Evolutionary conservation across 2,329 filamentous ascomycete genomes (phyloP).

Genomic region (Neonectria ditissima): DNA sequence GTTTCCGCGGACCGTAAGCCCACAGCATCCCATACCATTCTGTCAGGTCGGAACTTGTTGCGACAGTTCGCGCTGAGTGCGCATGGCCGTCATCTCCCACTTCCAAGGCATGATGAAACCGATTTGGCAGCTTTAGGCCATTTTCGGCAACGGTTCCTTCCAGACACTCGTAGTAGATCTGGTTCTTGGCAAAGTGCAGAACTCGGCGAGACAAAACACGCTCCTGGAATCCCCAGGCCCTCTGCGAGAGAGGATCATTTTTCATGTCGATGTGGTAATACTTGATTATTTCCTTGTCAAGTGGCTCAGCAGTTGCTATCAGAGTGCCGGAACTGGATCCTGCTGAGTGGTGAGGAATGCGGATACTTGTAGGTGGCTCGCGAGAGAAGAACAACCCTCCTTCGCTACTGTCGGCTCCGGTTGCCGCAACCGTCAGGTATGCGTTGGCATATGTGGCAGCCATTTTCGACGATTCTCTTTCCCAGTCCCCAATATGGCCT

Average conservation of each 20-base stretch:
- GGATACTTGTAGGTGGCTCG: not conserved
- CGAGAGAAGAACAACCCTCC: slow-evolving; percentile 14
- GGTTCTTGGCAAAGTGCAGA: slow-evolving; percentile 33
- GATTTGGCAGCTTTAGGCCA: not conserved
- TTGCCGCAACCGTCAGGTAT: slow-evolving; percentile 15
- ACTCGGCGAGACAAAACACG: slow-evolving; percentile 32
- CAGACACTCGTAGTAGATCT: slow-evolving; percentile 33
- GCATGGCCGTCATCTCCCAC: not conserved
- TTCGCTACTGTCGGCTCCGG: slow-evolving; percentile 2
- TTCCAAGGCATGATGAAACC: not conserved
- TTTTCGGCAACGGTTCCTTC: slow-evolving; percentile 4
- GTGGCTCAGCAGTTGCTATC: not conserved
- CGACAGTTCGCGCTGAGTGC: not conserved
- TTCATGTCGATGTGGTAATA: slow-evolving; percentile 12
- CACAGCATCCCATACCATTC: slow-evolving; percentile 7
- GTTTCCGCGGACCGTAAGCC: slow-evolving; percentile 12
- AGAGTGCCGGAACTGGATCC: not conserved
- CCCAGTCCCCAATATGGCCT: slow-evolving; percentile 14
- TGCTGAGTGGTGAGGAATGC: not conserved
- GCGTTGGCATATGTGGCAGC: slow-evolving; percentile 17
- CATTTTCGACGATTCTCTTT: slow-evolving; percentile 16
- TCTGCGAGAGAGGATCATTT: slow-evolving; percentile 13
- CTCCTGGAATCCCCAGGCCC: slow-evolving; percentile 40
- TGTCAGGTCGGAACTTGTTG: not conserved
- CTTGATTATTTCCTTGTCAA: slow-evolving; percentile 21